Conservation (phyloP, 1,284 basidiomycete genomes). For the Dichomitus squalens region DNA sequence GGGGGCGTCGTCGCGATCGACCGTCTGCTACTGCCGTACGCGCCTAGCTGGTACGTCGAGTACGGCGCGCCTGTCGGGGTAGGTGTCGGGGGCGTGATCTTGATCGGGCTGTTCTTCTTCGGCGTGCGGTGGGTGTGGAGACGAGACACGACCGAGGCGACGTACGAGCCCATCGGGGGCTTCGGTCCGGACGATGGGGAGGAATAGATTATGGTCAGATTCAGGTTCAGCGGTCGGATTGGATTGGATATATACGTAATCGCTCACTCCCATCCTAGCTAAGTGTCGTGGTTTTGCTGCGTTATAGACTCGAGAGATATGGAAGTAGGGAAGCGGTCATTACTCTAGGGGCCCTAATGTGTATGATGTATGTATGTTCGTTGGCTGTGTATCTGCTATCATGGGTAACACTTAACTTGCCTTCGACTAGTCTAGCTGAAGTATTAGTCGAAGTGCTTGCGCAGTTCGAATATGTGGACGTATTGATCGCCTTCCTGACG, state of each 20-base stretch:
- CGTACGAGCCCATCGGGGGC: conserved; percentile 82
- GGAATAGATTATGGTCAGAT: conserved; percentile 8
- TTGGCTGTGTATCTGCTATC: conserved; percentile 12
- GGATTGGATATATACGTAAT: background rate
- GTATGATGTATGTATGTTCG: conserved; percentile 11
- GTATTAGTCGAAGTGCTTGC: no score
- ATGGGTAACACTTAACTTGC: background rate
- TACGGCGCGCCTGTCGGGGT: conserved; percentile 67
- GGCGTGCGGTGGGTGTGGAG: conserved; percentile 66
- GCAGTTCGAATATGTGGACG: no score
- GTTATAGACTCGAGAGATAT: conserved; percentile 7
- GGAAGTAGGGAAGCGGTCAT: background rate
- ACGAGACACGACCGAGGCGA: conserved; percentile 75
- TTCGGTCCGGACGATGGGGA: conserved; percentile 68
- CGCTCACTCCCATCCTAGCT: background rate
- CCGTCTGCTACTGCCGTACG: conserved; percentile 81
- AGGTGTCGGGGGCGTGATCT: conserved; percentile 53
- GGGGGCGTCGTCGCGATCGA: conserved; percentile 93
- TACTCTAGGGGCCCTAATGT: conserved; percentile 16
- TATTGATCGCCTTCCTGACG: no score
- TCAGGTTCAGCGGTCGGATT: background rate
- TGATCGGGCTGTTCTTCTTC: conserved; percentile 75
- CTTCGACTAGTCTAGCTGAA: no score
- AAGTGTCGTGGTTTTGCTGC: background rate
- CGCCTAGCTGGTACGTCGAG: conserved; percentile 79